Conservation (phyloP, 768 basidiomycete genomes). For the Serendipita indica region DNA sequence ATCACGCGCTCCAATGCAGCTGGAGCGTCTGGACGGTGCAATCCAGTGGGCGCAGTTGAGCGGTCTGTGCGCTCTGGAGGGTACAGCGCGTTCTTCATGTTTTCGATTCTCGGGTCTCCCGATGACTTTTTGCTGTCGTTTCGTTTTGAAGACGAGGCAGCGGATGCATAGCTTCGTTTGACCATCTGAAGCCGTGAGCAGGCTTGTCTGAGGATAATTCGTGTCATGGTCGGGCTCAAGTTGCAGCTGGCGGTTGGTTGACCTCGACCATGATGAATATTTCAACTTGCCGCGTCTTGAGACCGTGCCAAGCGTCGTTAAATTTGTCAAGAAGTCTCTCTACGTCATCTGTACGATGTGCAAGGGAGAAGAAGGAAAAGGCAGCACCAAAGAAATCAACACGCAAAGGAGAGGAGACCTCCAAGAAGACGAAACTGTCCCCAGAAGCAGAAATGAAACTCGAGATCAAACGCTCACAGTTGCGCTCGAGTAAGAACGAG, state of each 20-base stretch:
- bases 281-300: not conserved
- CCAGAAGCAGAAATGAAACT: constrained; percentile 1
- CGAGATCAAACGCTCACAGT: not conserved
- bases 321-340: not conserved
- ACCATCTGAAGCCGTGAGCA: not conserved
- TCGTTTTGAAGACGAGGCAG: constrained; percentile 10
- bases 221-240: not conserved
- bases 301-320: not conserved
- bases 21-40: constrained; percentile 70
- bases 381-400: constrained; percentile 14
- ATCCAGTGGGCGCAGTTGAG: constrained; percentile 54
- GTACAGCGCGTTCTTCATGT: constrained; percentile 67
- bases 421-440: constrained; percentile 11
- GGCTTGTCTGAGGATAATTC: not conserved
- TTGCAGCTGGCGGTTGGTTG: not conserved
- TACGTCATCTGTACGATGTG: not conserved
- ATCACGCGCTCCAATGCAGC: constrained; percentile 69
- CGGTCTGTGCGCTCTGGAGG: constrained; percentile 58
- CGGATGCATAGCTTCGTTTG: constrained; percentile 10
- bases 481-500: constrained; percentile 1
- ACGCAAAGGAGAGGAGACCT: constrained; percentile 5
- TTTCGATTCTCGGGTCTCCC: constrained; percentile 49
- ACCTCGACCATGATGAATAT: not conserved
- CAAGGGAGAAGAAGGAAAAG: constrained; percentile 16
- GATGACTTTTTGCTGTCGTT: constrained; percentile 12